Percentiles rank a stretch among this genome's conserved stretches.
Conservation (phyloP, 495 filamentous ascomycete genomes). For the Mycothermus thermophilus region DNA sequence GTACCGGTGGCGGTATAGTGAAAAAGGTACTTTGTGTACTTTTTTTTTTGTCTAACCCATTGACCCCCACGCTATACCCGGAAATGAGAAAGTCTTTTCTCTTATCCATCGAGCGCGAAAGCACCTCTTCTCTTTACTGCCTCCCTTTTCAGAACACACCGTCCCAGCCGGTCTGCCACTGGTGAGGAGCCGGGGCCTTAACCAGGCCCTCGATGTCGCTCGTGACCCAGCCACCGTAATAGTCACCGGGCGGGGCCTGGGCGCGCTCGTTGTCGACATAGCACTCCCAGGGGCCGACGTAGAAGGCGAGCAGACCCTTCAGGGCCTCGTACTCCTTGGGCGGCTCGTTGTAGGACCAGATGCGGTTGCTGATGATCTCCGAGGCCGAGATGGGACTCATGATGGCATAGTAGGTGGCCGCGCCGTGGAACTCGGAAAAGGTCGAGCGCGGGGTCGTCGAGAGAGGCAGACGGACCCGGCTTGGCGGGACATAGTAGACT, state of each 20-base stretch:
- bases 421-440: conserved; percentile 45
- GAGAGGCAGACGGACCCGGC: conserved; percentile 28
- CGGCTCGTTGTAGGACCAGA: conserved; percentile 43
- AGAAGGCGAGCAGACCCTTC: conserved; percentile 39
- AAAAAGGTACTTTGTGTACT: too few relatives aligned
- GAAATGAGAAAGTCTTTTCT: too few relatives aligned
- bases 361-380: conserved; percentile 31
- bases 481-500: conserved; percentile 44
- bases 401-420: conserved; percentile 37
- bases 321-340: conserved; percentile 32
- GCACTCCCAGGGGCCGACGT: conserved; percentile 44
- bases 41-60: too few relatives aligned
- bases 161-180: conserved; percentile 20
- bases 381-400: conserved; percentile 19
- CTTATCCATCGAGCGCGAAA: too few relatives aligned
- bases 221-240: conserved; percentile 46
- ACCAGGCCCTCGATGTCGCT: conserved; percentile 40
- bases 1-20: too few relatives aligned
- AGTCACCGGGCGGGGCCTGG: conserved; percentile 42
- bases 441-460: conserved; percentile 29
- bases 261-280: conserved; percentile 47
- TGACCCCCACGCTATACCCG: too few relatives aligned
- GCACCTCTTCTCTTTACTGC: too few relatives aligned
- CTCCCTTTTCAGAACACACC: background rate
- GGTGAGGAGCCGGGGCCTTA: conserved; percentile 33